Base-by-base conservation (phyloP, 140 eudicot species). In the Flaveria floridana region DNA sequence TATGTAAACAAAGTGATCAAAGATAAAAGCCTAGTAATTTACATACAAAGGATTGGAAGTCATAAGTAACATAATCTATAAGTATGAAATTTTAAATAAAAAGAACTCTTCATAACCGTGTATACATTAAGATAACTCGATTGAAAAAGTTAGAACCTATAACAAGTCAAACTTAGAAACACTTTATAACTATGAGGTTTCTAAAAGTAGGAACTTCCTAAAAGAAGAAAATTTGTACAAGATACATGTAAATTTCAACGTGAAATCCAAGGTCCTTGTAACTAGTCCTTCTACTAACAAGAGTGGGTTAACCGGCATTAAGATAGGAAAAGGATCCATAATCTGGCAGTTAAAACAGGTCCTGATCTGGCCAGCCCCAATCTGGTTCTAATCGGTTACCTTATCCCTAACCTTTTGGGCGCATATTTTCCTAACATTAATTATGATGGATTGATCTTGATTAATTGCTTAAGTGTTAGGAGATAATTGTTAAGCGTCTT, bases 21-120 rank as follows among this genome's bases (percentile, higher is more conserved):
- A 65, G 23, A 26, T 70, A 51, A 47, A 70, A 3, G 41, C 23
- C 41, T 51, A 26, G 63, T 52, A 12, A 11, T 28, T n/a, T 55
- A 18, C 10, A 52, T 25, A 63, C 16, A 52, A 52, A 10, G 48
- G 28, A 28, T 26, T 21, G 51, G 15, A 50, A 50, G 48, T 25
- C 19, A 26, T 18, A 48, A 26, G 75, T 70, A 51, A 51, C 21
- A 21, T 64, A 64, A 64, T 6, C 23, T 64, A 64, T 46, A 15
- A 7, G 39, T 61, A 61, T 61, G 16, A 48, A 25, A 61, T 11
- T 11, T 7, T 34, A 19, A 19, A 58, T 8, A 58, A 21, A 20
- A 57, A 2, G 41, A 34, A 34, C 41, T 34, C 65, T 21, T 19
- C 65, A 57, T 20, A 58, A 58, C 65, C 65, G 15, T 11, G 15